Conservation (phyloP, 176 grass and related monocot species). For the Coix lacrymajobi region DNA sequence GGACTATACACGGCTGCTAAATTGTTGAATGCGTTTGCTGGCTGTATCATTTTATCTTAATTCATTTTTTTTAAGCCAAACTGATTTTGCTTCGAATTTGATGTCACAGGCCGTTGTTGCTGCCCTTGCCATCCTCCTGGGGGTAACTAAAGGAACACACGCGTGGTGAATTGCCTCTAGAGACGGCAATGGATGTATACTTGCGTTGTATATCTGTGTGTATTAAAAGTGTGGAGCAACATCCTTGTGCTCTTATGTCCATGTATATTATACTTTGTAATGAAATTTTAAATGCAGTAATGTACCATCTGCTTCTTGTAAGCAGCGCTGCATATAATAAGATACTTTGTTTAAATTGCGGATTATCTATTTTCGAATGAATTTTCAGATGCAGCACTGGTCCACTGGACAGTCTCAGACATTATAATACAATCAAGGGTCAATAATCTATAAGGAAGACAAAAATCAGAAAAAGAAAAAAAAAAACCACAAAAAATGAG, state of each 20-base stretch:
- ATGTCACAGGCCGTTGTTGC: constrained; percentile 58
- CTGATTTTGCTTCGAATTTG: not conserved
- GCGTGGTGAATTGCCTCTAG: constrained; percentile 41
- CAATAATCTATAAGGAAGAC: not conserved
- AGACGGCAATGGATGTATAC: not conserved
- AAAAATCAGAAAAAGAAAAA: not conserved
- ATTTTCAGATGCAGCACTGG: not conserved
- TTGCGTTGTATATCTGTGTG: constrained; percentile 20
- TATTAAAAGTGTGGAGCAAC: not conserved
- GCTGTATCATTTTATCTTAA: not conserved
- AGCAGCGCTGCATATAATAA: not conserved
- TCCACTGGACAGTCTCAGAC: not conserved
- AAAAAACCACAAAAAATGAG: not conserved
- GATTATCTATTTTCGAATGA: not conserved
- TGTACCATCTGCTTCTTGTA: not conserved
- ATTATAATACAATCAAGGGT: not conserved
- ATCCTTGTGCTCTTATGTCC: not conserved
- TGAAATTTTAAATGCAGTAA: not conserved
- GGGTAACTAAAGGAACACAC: constrained; percentile 42
- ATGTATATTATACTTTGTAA: not conserved
- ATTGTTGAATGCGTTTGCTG: not conserved
- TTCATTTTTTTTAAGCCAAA: not conserved
- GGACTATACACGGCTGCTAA: not conserved
- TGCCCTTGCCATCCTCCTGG: constrained; percentile 53
- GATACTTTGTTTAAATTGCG: not conserved